phyloP scores from a whole-genome alignment of 495 filamentous ascomycete genomes.

The Schizothecium vesticola region DNA sequence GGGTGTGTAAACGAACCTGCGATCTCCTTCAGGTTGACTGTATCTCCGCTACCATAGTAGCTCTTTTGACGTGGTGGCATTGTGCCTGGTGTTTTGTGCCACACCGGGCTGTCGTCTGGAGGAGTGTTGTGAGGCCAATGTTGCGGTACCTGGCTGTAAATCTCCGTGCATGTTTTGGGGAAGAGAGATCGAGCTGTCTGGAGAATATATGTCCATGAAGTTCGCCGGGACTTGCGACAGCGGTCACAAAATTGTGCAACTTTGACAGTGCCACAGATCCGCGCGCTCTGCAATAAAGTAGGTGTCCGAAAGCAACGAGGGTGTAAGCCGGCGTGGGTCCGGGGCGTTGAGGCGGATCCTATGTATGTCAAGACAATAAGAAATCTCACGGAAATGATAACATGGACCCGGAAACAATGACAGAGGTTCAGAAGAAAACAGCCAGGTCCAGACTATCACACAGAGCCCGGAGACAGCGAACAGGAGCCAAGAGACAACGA shows the following conservation, averaged over 20 bases:
- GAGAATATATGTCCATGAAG: neutral
- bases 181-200: neutral
- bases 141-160: neutral
- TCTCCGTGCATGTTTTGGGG: neutral
- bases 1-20: slow-evolving; percentile 18
- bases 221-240: neutral
- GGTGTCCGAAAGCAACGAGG: neutral
- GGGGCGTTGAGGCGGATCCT: neutral
- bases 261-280: neutral
- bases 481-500: neutral
- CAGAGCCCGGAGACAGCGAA: neutral
- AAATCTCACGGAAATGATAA: neutral
- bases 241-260: neutral
- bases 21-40: slow-evolving; percentile 23
- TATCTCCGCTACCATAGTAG: slow-evolving; percentile 4
- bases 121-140: neutral
- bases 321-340: neutral
- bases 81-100: neutral
- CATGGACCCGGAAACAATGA: neutral
- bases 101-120: neutral
- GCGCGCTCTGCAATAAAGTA: neutral
- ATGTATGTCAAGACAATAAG: neutral
- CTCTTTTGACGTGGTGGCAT: slow-evolving; percentile 16
- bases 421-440: neutral
- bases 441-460: neutral